Percentiles rank a stretch among this genome's conserved stretches.
phyloP scores from a whole-genome alignment of 768 basidiomycete species.

The Pleurotus tuoliensis region DNA sequence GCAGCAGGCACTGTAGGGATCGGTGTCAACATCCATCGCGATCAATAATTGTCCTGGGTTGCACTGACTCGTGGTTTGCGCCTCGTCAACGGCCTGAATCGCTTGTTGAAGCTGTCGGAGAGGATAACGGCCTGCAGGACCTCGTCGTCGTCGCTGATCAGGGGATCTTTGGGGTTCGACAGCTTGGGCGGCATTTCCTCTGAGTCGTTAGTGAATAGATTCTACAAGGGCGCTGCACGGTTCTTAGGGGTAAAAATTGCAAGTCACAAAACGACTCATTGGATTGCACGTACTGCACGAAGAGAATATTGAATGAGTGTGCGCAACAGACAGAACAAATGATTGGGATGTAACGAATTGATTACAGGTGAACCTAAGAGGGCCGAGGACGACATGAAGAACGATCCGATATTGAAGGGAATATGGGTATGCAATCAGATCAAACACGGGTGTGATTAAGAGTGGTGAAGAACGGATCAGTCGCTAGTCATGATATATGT shows the following conservation, averaged over 20 bases:
- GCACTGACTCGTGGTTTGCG: slow-evolving; percentile 77
- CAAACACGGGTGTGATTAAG: slow-evolving; percentile 64
- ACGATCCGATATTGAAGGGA: slow-evolving; percentile 46
- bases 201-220: too few species aligned
- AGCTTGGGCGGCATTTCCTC: slow-evolving; percentile 64
- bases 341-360: slow-evolving; percentile 30
- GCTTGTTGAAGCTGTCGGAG: slow-evolving; percentile 93
- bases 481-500: slow-evolving; percentile 47
- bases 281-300: slow-evolving; percentile 3
- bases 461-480: slow-evolving; percentile 53
- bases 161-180: slow-evolving; percentile 51
- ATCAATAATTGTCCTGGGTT: slow-evolving; percentile 8
- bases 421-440: slow-evolving; percentile 58
- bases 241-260: too few species aligned
- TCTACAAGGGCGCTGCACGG: too few species aligned
- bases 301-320: not conserved
- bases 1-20: slow-evolving; percentile 73
- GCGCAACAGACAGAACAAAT: not conserved
- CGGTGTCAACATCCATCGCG: slow-evolving; percentile 11
- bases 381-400: slow-evolving; percentile 35
- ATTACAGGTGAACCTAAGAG: slow-evolving; percentile 56
- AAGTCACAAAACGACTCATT: slow-evolving; percentile 10
- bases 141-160: slow-evolving; percentile 72
- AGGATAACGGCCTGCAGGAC: slow-evolving; percentile 92
- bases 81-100: slow-evolving; percentile 86